These are phyloP conservation scores for Achlya hypogyna DNA, from an alignment of 352 stramenopile genomes.

Conservation along the genomic window DNA sequence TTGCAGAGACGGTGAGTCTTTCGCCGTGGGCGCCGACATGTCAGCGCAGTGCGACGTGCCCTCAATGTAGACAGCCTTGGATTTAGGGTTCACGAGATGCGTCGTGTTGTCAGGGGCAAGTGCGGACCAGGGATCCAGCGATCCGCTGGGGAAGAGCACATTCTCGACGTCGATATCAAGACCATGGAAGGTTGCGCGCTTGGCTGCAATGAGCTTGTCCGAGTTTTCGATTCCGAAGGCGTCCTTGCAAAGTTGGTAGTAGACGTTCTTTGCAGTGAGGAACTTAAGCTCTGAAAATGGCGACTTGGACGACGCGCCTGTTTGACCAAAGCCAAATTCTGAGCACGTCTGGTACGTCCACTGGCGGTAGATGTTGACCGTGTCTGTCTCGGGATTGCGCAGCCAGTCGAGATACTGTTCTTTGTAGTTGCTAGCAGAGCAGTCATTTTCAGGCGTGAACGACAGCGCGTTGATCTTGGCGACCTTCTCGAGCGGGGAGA, in stretches of 20 bases:
- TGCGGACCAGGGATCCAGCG: slow-evolving; percentile 1
- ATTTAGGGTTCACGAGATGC: not conserved
- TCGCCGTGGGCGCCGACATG: not conserved
- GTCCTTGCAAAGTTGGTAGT: not conserved
- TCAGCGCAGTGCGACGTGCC: slow-evolving; percentile 1
- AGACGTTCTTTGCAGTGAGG: not conserved
- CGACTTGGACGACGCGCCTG: not conserved
- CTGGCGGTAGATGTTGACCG: slow-evolving; percentile 6
- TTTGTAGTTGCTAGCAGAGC: not conserved
- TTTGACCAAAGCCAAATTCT: slow-evolving; percentile 20
- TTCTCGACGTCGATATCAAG: slow-evolving; percentile 4
- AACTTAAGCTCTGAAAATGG: slow-evolving; percentile 4
- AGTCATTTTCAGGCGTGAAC: not conserved
- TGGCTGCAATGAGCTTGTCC: not conserved
- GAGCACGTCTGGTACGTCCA: slow-evolving; percentile 8
- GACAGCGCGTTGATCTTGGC: not conserved
- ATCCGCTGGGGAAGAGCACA: not conserved
- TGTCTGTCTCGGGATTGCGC: not conserved
- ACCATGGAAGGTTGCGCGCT: not conserved
- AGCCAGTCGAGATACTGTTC: not conserved
- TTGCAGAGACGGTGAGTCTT: not conserved
- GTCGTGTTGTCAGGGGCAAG: slow-evolving; percentile 15
- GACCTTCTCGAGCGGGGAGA: not conserved
- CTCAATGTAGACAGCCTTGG: slow-evolving; percentile 3
- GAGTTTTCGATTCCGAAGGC: not conserved